phyloP scores from a whole-genome alignment of 2,329 filamentous ascomycete species.

The Davidsoniella virescens region DNA sequence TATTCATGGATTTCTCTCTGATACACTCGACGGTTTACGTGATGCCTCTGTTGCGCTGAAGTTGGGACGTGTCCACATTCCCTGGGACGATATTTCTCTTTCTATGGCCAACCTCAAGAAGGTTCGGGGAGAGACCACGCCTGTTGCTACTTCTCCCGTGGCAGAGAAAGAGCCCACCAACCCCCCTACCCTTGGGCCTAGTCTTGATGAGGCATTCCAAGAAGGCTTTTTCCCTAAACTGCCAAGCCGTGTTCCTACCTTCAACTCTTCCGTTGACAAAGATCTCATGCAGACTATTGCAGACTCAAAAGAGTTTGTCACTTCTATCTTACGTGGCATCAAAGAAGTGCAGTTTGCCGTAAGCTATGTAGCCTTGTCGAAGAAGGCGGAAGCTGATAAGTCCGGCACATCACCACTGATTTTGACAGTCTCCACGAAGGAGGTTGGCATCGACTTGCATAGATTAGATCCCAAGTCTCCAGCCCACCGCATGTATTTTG shows the following conservation, averaged over 20 bases:
- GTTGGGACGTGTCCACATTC: slow-evolving; percentile 75
- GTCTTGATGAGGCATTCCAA: slow-evolving; percentile 23
- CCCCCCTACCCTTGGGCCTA: background rate
- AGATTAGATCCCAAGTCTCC: slow-evolving; percentile 83
- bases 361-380: slow-evolving; percentile 76
- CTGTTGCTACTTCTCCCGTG: background rate
- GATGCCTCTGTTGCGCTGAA: slow-evolving; percentile 86
- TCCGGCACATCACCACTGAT: slow-evolving; percentile 62
- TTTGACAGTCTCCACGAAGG: slow-evolving; percentile 64
- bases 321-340: slow-evolving; percentile 77
- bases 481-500: slow-evolving; percentile 97
- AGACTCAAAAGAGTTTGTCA: slow-evolving; percentile 82
- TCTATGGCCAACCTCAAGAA: slow-evolving; percentile 58
- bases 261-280: slow-evolving; percentile 12
- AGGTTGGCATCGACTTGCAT: slow-evolving; percentile 84
- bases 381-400: slow-evolving; percentile 54
- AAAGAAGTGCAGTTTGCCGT: slow-evolving; percentile 94
- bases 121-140: slow-evolving; percentile 27
- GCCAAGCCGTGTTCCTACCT: slow-evolving; percentile 6
- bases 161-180: background rate
- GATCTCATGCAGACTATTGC: slow-evolving; percentile 68
- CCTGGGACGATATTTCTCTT: slow-evolving; percentile 72
- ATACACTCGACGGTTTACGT: slow-evolving; percentile 68
- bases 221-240: slow-evolving; percentile 8
- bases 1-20: slow-evolving; percentile 78